These are phyloP conservation scores for Dryadomyces quercus-mongolicae DNA, from an alignment of 2,329 filamentous ascomycete genomes.

Conservation along the genomic window DNA sequence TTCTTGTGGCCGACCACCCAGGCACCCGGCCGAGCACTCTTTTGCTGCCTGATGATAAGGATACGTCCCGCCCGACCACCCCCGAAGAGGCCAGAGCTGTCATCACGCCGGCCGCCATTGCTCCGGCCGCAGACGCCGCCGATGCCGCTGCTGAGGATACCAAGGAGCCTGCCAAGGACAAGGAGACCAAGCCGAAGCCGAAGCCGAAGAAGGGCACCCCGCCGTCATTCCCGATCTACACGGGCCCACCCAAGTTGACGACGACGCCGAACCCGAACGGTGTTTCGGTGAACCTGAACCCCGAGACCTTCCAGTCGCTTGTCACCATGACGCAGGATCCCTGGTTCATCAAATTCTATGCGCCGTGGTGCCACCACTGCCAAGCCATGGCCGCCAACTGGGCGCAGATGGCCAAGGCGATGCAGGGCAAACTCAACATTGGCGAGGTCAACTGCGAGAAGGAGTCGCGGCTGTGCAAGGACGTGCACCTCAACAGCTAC, in stretches of 20 bases:
- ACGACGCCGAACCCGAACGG: slow-evolving; percentile 64
- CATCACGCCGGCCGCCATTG: not conserved
- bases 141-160: not conserved
- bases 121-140: not conserved
- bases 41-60: slow-evolving; percentile 61
- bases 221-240: slow-evolving; percentile 3
- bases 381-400: slow-evolving; percentile 85
- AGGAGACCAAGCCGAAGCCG: slow-evolving; percentile 8
- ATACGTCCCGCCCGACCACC: slow-evolving; percentile 24
- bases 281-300: slow-evolving; percentile 60
- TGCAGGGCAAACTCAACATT: slow-evolving; percentile 81
- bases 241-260: slow-evolving; percentile 36
- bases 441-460: slow-evolving; percentile 93
- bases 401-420: slow-evolving; percentile 79
- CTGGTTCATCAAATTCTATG: slow-evolving; percentile 99
- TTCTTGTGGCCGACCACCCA: slow-evolving; percentile 66
- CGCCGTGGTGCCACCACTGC: slow-evolving; percentile 94
- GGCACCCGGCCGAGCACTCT: slow-evolving; percentile 61
- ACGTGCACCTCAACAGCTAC: slow-evolving; percentile 66
- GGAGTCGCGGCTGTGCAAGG: slow-evolving; percentile 82
- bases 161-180: slow-evolving; percentile 3
- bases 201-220: slow-evolving; percentile 12
- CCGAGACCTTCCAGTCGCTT: slow-evolving; percentile 72
- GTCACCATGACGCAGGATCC: slow-evolving; percentile 82
- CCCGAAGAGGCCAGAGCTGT: slow-evolving; percentile 20